A percentile compares a stretch with the other conserved stretches of the same genome.
phyloP scores from a whole-genome alignment of 2,329 filamentous ascomycete species.

The Hysterium pulicare region DNA sequence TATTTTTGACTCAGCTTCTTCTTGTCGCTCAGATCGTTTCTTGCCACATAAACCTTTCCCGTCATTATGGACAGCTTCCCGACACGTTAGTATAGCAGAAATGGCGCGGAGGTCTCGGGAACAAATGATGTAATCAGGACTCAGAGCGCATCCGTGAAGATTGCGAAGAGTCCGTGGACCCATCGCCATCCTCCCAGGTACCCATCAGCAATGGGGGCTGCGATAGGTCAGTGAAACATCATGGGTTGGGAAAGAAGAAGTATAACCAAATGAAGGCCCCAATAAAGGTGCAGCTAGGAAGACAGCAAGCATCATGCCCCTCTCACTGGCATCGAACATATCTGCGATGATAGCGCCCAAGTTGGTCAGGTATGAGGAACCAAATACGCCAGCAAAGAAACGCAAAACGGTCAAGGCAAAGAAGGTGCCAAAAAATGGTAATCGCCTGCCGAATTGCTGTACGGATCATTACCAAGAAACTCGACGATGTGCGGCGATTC shows the following conservation, averaged over 20 bases:
- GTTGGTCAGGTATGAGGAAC: constrained; percentile 57
- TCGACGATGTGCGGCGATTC: constrained; percentile 66
- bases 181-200: constrained; percentile 21
- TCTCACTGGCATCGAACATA: constrained; percentile 51
- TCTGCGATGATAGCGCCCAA: constrained; percentile 62
- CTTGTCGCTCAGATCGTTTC: constrained; percentile 5
- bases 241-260: background rate
- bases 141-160: constrained; percentile 38
- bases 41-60: constrained; percentile 42
- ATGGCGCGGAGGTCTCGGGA: constrained; percentile 59
- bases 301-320: constrained; percentile 14
- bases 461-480: constrained; percentile 63
- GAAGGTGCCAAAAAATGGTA: background rate
- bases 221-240: background rate
- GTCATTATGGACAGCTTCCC: constrained; percentile 58
- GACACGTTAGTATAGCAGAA: constrained; percentile 60
- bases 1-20: constrained; percentile 17
- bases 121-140: constrained; percentile 57
- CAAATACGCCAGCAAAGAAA: constrained; percentile 60
- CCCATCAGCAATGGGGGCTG: constrained; percentile 15
- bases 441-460: constrained; percentile 33
- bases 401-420: constrained; percentile 53
- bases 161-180: constrained; percentile 53
- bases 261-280: constrained; percentile 13
- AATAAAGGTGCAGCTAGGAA: constrained; percentile 15